A percentile compares a stretch with the other conserved stretches of the same genome.
Conservation (phyloP, 257 asterid species). For the Coffea canephora region DNA sequence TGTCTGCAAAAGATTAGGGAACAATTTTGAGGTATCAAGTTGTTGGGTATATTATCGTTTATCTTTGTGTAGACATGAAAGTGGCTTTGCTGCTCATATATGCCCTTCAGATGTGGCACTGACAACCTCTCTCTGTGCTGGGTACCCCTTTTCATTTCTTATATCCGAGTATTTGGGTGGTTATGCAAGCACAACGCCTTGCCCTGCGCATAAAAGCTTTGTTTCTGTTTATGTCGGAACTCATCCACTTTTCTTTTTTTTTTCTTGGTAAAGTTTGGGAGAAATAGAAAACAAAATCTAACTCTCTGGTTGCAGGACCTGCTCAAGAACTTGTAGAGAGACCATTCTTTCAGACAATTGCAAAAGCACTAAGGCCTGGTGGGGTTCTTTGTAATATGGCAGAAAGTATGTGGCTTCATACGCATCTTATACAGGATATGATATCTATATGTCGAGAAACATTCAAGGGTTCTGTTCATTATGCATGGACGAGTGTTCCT, state of each 20-base stretch:
- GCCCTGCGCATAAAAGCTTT: neutral
- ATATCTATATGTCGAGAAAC: slow-evolving; percentile 64
- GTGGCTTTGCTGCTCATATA: neutral
- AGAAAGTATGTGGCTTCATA: slow-evolving; percentile 98
- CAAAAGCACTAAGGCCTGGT: slow-evolving; percentile 87
- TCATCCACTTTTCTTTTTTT: neutral
- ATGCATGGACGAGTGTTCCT: slow-evolving; percentile 97
- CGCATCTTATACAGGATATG: slow-evolving; percentile 93
- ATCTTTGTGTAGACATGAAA: neutral
- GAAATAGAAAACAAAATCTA: neutral
- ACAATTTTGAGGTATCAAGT: neutral
- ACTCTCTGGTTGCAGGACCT: slow-evolving; percentile 54
- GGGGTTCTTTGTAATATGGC: slow-evolving; percentile 99
- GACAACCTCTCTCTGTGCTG: neutral
- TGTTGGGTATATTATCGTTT: neutral
- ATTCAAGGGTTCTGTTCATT: slow-evolving; percentile 84
- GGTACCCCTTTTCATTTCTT: neutral
- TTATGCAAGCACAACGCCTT: neutral
- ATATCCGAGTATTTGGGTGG: neutral
- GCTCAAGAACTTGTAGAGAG: slow-evolving; percentile 92
- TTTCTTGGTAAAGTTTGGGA: neutral
- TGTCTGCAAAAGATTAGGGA: neutral
- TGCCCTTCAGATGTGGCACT: neutral
- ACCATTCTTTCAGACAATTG: slow-evolving; percentile 82
- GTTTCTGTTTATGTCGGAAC: neutral